phyloP scores from a whole-genome alignment of 73 alveolate genomes.

The Halteria grandinella region DNA sequence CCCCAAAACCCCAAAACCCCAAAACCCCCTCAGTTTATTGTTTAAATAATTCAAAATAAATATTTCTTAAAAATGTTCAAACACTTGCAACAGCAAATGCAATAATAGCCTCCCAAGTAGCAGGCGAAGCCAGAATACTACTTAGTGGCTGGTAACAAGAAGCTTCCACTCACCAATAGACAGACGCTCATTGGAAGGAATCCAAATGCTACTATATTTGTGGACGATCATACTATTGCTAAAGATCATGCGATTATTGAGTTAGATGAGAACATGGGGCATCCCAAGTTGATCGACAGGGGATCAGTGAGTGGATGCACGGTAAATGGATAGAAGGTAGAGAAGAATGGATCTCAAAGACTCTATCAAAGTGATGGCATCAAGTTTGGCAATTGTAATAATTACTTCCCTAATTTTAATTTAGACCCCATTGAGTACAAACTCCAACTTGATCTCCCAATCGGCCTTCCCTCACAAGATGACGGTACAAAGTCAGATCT shows the following conservation, averaged over 20 bases:
- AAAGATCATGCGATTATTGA: conserved; percentile 37
- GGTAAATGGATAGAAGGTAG: conserved; percentile 10
- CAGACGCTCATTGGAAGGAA: conserved; percentile 28
- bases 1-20: too few relatives aligned
- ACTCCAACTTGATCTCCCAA: not conserved
- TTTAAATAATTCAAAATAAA: too few relatives aligned
- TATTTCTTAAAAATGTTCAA: too few relatives aligned
- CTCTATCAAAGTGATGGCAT: conserved; percentile 3
- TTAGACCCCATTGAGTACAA: not conserved
- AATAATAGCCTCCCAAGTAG: too few relatives aligned
- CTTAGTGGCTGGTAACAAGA: conserved; percentile 32
- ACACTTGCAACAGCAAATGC: too few relatives aligned
- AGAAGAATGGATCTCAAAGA: not conserved
- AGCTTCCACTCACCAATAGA: conserved; percentile 10
- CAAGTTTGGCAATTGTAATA: conserved; percentile 39
- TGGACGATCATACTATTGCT: conserved; percentile 23
- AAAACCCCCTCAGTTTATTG: too few relatives aligned
- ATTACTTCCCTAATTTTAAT: not conserved
- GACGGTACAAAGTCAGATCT: conserved; percentile 3
- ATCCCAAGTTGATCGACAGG: conserved; percentile 17
- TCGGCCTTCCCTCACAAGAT: not conserved
- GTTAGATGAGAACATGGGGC: conserved; percentile 8
- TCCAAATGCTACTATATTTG: conserved; percentile 17
- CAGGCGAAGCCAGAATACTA: too few relatives aligned
- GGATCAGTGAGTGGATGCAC: conserved; percentile 53